Evolutionary conservation across 2,329 filamentous ascomycete genomes (phyloP).

Genomic region (Dothiorella sarmentorum): DNA sequence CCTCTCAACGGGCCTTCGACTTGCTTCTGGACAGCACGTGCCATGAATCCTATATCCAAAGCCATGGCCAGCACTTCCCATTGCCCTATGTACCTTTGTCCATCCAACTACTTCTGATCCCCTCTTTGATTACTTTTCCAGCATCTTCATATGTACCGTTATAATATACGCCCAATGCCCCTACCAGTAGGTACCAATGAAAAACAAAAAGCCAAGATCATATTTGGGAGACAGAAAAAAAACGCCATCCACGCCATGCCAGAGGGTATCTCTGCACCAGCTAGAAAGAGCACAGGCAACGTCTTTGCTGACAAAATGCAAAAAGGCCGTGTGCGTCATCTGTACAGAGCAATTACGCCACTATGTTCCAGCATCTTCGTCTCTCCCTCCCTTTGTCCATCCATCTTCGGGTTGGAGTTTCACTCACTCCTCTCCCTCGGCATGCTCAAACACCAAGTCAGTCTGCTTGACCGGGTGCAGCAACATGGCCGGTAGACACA

Average conservation of each 20-base stretch:
- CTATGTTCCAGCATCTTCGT: neutral
- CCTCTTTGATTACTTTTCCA: no score
- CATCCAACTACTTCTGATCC: neutral
- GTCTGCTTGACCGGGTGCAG: constrained; percentile 52
- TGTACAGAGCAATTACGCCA: neutral
- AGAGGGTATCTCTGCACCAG: neutral
- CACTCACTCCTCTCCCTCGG: constrained; percentile 26
- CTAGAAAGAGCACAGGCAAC: neutral
- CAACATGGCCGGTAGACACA: constrained; percentile 48
- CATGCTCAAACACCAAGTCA: constrained; percentile 44
- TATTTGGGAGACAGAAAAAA: no score
- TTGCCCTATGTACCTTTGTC: neutral
- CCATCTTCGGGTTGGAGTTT: neutral
- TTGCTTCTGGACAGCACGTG: no score
- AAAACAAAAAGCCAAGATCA: neutral
- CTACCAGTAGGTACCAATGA: neutral
- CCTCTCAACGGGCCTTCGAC: no score
- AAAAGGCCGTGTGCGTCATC: constrained; percentile 1
- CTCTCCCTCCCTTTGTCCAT: neutral
- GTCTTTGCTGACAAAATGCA: neutral
- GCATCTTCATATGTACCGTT: neutral
- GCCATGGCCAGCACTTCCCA: neutral
- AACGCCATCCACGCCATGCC: neutral
- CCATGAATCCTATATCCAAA: neutral
- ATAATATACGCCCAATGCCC: neutral